phyloP scores from a whole-genome alignment of 1,284 basidiomycete genomes.

The Cryptococcus depauperatus region DNA sequence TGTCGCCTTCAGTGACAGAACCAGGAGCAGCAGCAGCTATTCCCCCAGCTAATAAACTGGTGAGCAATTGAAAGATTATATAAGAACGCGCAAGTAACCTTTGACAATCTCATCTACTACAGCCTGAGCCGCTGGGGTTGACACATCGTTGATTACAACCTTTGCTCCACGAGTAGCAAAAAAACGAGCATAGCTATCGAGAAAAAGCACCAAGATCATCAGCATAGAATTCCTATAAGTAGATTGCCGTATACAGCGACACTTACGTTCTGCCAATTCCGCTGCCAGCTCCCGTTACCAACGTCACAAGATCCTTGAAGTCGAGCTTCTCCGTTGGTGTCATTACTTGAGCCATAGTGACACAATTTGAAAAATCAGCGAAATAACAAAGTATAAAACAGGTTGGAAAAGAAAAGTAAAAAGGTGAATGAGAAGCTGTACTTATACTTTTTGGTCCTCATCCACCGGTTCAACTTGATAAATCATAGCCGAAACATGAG shows the following conservation, averaged over 20 bases:
- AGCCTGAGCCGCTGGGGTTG: slow-evolving; percentile 75
- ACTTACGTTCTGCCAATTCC: slow-evolving; percentile 84
- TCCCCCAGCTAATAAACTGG: slow-evolving; percentile 60
- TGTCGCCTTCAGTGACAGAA: slow-evolving; percentile 79
- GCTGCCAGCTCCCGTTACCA: slow-evolving; percentile 92
- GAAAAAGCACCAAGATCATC: not conserved
- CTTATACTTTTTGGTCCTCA: too few species aligned
- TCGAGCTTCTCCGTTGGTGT: slow-evolving; percentile 20
- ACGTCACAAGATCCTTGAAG: slow-evolving; percentile 86
- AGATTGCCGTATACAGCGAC: not conserved
- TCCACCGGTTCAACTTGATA: too few species aligned
- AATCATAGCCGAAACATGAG: too few species aligned
- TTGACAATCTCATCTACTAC: slow-evolving; percentile 84
- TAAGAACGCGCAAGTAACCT: slow-evolving; percentile 53
- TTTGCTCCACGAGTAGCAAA: slow-evolving; percentile 88
- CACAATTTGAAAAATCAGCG: too few species aligned
- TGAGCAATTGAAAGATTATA: not conserved
- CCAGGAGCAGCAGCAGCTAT: slow-evolving; percentile 80
- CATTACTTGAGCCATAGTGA: too few species aligned
- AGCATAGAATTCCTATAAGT: not conserved
- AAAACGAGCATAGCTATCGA: slow-evolving; percentile 70
- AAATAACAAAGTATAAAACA: too few species aligned
- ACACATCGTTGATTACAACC: slow-evolving; percentile 94
- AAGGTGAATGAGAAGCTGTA: too few species aligned
- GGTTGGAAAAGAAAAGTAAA: too few species aligned